phyloP scores from a whole-genome alignment of 164 flowering plant genomes.

The Magnolia sinica region DNA sequence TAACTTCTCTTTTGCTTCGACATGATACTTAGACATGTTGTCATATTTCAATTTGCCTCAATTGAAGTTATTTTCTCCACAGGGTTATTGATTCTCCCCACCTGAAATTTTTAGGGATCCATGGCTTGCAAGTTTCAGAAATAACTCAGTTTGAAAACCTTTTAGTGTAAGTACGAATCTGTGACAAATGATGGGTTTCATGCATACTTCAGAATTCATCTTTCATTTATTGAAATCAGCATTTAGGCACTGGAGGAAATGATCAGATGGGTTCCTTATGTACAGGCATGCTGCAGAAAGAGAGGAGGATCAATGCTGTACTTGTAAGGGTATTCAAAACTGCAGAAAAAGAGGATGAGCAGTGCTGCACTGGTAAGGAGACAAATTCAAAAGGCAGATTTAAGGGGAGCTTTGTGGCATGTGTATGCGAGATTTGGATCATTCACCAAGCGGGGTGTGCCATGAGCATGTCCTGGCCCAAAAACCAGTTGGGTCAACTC shows the following conservation, averaged over 20 bases:
- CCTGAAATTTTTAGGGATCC: slow-evolving; percentile 33
- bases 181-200: slow-evolving; percentile 20
- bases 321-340: no score
- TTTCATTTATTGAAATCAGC: slow-evolving; percentile 93
- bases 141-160: slow-evolving; percentile 34
- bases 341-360: no score
- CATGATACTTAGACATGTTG: slow-evolving; percentile 49
- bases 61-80: slow-evolving; percentile 74
- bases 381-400: no score
- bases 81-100: slow-evolving; percentile 72
- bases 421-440: no score
- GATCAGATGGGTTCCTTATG: slow-evolving; percentile 91
- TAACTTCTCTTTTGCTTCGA: slow-evolving; percentile 53
- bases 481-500: no score
- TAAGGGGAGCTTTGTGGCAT: no score
- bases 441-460: no score
- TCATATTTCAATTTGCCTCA: slow-evolving; percentile 68
- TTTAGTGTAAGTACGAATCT: no score
- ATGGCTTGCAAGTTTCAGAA: neutral
- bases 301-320: no score
- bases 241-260: slow-evolving; percentile 85
- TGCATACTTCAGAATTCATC: slow-evolving; percentile 82
- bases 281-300: slow-evolving; percentile 72
- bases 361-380: no score
- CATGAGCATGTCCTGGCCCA: no score